Evolutionary conservation across 2,329 filamentous ascomycete species (phyloP), one percentile per base, ranked within the genome.

Genomic region (Sclerotinia trifoliorum): DNA sequence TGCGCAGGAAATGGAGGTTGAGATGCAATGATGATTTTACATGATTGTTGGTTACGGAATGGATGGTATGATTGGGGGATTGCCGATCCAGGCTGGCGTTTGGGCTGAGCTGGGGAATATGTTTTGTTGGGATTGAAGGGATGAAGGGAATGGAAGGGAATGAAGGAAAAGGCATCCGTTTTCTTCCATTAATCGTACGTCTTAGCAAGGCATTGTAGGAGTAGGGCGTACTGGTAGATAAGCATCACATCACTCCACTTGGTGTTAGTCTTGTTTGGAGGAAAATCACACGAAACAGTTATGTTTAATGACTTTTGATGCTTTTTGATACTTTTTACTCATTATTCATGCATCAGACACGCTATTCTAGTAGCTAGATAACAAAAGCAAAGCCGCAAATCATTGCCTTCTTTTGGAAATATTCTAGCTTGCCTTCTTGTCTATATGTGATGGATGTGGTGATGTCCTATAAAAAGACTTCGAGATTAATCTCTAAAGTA

Each of bases 401-500:
- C 60, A 26, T 51, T 63, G n/a, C 55, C 19, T 24, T 42, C n/a
- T 39, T 60, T 29, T 26, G 26, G 11, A 15, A 29, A 13, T 44
- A 19, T 61, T n/a, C 21, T 49, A n/a, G 65, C 65, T 58, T 51
- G 26, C 52, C 21, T 68, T 26, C 44, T 35, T 3, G 19, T 17
- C 35, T 52, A 44, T n/a, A 13, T 58, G 55, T 39, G 24, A 48
- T 42, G 24, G 24, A 51, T 42, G 26, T 48, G 32, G 29, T 68
- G 46, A 70, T 79, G 15, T 32, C 32, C 8, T 84, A 97, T 81
- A 97, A 83, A 85, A 99, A 96, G 73, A 91, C 87, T 81, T 98
- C 94, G 44, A 98, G 86, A 80, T 98, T 97, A 78, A 99, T 86
- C 83, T 99, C 95, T 74, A 99, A 81, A 55, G 92, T 93, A 81